Evolutionary conservation across 2,329 filamentous ascomycete species (phyloP).

Genomic region (Trichoderma cornu-damae): DNA sequence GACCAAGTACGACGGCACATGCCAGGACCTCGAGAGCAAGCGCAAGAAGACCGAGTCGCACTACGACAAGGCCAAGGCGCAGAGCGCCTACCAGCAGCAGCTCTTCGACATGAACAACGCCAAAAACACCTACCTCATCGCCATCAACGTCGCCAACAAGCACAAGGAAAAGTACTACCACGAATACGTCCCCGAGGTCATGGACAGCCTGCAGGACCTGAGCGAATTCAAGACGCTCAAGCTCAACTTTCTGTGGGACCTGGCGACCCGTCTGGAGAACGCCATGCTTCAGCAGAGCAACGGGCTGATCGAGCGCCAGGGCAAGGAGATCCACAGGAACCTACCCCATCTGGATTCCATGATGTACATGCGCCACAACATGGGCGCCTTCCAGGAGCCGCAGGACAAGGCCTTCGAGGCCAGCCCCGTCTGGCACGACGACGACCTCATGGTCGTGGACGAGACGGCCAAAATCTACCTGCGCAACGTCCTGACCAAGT

Average conservation of each 20-base stretch:
- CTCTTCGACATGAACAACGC: constrained; percentile 92
- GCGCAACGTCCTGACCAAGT: constrained; percentile 86
- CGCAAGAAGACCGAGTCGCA: constrained; percentile 92
- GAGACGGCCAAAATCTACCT: constrained; percentile 84
- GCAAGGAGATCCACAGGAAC: constrained; percentile 80
- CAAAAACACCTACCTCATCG: constrained; percentile 97
- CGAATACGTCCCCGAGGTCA: constrained; percentile 88
- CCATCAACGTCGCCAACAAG: constrained; percentile 95
- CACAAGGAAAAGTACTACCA: constrained; percentile 97
- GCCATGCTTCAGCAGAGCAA: constrained; percentile 70
- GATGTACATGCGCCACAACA: constrained; percentile 97
- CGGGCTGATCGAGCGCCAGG: constrained; percentile 65
- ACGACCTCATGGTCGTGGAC: constrained; percentile 78
- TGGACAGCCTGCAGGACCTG: constrained; percentile 90
- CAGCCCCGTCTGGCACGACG: constrained; percentile 95
- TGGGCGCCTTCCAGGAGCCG: constrained; percentile 76
- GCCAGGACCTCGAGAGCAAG: constrained; percentile 89
- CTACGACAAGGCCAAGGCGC: constrained; percentile 92
- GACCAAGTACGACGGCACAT: constrained; percentile 84
- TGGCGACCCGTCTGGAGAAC: constrained; percentile 75
- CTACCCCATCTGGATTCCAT: constrained; percentile 85
- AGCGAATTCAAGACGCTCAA: constrained; percentile 82
- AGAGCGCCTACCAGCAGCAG: constrained; percentile 88
- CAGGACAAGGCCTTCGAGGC: constrained; percentile 82
- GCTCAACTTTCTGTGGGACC: constrained; percentile 79